Evolutionary conservation across 2,329 filamentous ascomycete genomes (phyloP).

Genomic region (Orbilia ellipsospora): DNA sequence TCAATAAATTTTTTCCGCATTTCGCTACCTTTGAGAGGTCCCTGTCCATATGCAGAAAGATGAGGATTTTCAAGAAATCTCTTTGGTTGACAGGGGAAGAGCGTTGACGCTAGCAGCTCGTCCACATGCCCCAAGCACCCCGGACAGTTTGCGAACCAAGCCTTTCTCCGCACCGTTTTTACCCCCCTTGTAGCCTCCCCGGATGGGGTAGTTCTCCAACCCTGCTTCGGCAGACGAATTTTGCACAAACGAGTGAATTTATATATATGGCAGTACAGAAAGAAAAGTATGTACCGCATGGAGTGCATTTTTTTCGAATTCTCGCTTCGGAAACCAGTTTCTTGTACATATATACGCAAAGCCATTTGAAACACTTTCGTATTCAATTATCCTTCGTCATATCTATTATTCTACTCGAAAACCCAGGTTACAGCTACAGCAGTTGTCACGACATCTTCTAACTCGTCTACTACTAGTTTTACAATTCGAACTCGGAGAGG

Average conservation of each 20-base stretch:
- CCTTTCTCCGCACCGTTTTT: constrained; percentile 49
- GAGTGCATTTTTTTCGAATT: no score
- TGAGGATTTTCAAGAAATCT: constrained; percentile 25
- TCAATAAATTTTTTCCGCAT: constrained; percentile 17
- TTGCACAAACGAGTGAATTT: constrained; percentile 47
- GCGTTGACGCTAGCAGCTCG: constrained; percentile 39
- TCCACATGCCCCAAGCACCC: constrained; percentile 42
- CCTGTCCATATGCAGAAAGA: constrained; percentile 1
- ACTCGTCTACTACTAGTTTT: constrained; percentile 23
- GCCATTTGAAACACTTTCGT: background rate
- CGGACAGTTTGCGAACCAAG: constrained; percentile 49
- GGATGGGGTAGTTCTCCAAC: constrained; percentile 51
- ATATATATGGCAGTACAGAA: constrained; percentile 50
- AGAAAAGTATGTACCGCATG: constrained; percentile 6
- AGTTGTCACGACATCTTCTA: constrained; percentile 9
- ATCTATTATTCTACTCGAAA: no score
- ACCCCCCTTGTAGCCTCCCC: constrained; percentile 33
- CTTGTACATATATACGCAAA: no score
- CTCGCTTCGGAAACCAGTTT: no score
- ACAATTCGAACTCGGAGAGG: constrained; percentile 36
- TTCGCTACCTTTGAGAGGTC: constrained; percentile 2
- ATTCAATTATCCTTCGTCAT: no score
- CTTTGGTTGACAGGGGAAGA: constrained; percentile 31
- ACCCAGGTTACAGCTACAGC: no score
- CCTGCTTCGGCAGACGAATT: constrained; percentile 30